These are phyloP conservation scores for Ligustrum vulgare DNA, from an alignment of 257 asterid species.

Conservation along the genomic window DNA sequence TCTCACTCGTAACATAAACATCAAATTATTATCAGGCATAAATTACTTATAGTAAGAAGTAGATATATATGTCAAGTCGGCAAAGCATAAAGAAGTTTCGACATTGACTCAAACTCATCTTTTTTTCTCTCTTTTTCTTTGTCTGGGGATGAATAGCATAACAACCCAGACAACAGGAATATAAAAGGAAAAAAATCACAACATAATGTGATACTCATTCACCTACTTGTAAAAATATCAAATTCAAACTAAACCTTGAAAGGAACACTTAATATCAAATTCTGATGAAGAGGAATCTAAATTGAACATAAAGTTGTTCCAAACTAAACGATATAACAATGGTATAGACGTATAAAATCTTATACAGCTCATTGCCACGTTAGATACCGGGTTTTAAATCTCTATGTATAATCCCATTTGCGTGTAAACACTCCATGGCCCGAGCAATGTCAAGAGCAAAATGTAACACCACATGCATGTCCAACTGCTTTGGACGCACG, in stretches of 20 bases:
- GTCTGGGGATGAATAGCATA: not conserved
- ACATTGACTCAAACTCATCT: not conserved
- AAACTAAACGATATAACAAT: conserved; percentile 22
- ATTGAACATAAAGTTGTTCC: conserved; percentile 15
- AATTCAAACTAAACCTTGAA: not conserved
- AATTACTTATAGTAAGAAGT: not conserved
- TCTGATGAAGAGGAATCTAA: conserved; percentile 15
- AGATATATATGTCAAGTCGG: not conserved
- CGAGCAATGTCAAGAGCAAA: conserved; percentile 90
- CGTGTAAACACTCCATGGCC: conserved; percentile 95
- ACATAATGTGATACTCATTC: conserved; percentile 15
- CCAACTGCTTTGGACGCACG: conserved; percentile 81
- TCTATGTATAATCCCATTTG: conserved; percentile 92
- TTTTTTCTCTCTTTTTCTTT: not conserved
- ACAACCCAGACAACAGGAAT: not conserved
- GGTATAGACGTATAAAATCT: conserved; percentile 15
- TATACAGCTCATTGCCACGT: conserved; percentile 35
- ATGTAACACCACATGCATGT: conserved; percentile 63
- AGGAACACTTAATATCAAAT: conserved; percentile 13
- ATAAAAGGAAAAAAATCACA: not conserved
- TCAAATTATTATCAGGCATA: conserved; percentile 7
- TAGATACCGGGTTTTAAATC: conserved; percentile 90
- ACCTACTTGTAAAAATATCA: conserved; percentile 11
- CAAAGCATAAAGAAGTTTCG: not conserved
- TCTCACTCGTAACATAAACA: conserved; percentile 1